phyloP scores from a whole-genome alignment of 495 filamentous ascomycete species.

The Aspergillus sclerotiicarbonarius region DNA sequence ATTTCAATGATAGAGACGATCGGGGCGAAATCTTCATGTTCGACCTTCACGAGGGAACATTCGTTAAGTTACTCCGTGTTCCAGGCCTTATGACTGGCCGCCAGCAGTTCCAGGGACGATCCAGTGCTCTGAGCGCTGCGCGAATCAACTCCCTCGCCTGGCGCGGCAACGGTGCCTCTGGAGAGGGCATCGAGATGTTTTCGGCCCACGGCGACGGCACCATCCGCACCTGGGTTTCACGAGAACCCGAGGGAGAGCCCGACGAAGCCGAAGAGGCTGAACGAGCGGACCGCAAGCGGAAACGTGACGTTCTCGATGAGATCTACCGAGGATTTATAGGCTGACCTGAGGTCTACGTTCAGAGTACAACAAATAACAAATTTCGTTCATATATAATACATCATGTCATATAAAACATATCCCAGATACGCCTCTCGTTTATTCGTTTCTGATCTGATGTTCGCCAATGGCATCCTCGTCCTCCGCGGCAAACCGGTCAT shows the following conservation, averaged over 20 bases:
- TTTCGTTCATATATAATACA: slow-evolving; percentile 2
- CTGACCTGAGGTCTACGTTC: background rate
- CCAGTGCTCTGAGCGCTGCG: slow-evolving; percentile 43
- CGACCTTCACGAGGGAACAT: slow-evolving; percentile 69
- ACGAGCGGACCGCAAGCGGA: slow-evolving; percentile 46
- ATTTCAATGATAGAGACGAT: slow-evolving; percentile 60
- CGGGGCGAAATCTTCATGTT: slow-evolving; percentile 65
- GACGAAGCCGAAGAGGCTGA: slow-evolving; percentile 42
- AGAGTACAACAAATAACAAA: background rate
- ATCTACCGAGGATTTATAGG: slow-evolving; percentile 41
- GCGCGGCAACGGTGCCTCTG: slow-evolving; percentile 55
- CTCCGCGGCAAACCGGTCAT: slow-evolving; percentile 6
- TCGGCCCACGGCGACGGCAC: slow-evolving; percentile 54
- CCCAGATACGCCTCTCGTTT: background rate
- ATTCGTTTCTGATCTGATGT: slow-evolving; percentile 1
- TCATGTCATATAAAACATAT: background rate
- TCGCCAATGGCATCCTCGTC: slow-evolving; percentile 2
- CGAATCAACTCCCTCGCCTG: slow-evolving; percentile 70
- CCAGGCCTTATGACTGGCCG: slow-evolving; percentile 52
- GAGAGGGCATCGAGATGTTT: slow-evolving; percentile 48
- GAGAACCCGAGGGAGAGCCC: slow-evolving; percentile 53
- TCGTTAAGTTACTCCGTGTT: slow-evolving; percentile 65
- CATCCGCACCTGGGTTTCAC: slow-evolving; percentile 53
- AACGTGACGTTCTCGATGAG: slow-evolving; percentile 49
- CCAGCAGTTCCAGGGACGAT: slow-evolving; percentile 28